Evolutionary conservation across 2,329 filamentous ascomycete species (phyloP).

Genomic region (Neofusicoccum ribis): DNA sequence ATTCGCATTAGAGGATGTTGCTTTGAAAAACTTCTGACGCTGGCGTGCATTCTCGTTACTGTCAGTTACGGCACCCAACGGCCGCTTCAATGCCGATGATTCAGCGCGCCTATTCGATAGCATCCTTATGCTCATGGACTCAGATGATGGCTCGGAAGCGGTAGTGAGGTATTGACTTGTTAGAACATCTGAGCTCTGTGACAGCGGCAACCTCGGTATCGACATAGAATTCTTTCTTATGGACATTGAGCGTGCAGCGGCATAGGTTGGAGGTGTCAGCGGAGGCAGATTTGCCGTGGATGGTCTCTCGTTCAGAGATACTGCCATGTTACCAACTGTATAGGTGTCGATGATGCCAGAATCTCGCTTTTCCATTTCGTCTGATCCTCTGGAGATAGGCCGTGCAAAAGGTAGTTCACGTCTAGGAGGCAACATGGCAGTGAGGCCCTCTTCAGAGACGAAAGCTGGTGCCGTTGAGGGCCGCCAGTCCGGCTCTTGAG

Average conservation of each 20-base stretch:
- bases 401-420: slow-evolving; percentile 42
- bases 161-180: not conserved
- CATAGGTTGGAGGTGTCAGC: not conserved
- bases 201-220: not conserved
- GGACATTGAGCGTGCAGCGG: not conserved
- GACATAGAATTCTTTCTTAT: too few relatives aligned
- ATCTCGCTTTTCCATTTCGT: too few relatives aligned
- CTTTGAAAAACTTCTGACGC: not conserved
- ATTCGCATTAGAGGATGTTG: too few relatives aligned
- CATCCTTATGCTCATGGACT: not conserved
- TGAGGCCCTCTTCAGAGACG: slow-evolving; percentile 22
- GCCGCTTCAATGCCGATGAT: not conserved
- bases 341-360: not conserved
- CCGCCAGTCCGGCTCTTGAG: not conserved
- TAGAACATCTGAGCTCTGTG: not conserved
- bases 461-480: slow-evolving; percentile 22
- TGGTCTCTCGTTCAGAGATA: not conserved
- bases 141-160: not conserved
- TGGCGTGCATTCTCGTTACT: not conserved
- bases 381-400: not conserved
- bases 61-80: not conserved
- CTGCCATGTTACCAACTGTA: not conserved
- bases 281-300: slow-evolving; percentile 11
- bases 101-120: not conserved
- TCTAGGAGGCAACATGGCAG: slow-evolving; percentile 34